Conservation (phyloP, 495 filamentous ascomycete species). For the Xylaria grammica region DNA sequence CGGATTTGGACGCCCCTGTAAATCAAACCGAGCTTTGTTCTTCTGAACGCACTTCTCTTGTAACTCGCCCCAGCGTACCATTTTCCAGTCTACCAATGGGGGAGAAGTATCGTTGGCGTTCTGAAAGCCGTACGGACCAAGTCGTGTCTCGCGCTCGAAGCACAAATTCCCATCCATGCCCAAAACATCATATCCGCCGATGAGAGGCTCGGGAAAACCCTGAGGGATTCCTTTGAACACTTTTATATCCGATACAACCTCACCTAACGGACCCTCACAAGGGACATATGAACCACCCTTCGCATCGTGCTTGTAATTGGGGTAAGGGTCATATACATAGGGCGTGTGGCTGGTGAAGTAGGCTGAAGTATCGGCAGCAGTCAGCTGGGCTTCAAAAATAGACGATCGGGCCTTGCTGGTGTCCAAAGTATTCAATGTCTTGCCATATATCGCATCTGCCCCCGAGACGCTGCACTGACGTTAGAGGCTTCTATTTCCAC, state of each 20-base stretch:
- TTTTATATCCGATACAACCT: constrained; percentile 39
- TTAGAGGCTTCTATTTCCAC: constrained; percentile 15
- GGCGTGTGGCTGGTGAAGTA: constrained; percentile 40
- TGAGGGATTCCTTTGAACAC: constrained; percentile 66
- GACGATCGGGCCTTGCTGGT: constrained; percentile 33
- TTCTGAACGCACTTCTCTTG: constrained; percentile 65
- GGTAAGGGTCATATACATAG: constrained; percentile 55
- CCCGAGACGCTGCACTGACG: constrained; percentile 30
- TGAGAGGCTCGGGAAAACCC: constrained; percentile 75
- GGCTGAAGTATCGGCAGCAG: constrained; percentile 21
- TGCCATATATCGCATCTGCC: constrained; percentile 51
- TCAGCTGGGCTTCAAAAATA: constrained; percentile 34
- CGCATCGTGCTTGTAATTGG: constrained; percentile 47
- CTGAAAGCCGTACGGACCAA: constrained; percentile 80
- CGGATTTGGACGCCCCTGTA: constrained; percentile 37
- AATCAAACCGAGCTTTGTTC: constrained; percentile 66
- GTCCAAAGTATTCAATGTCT: constrained; percentile 49
- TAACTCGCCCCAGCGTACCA: constrained; percentile 71
- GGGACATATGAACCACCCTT: constrained; percentile 37
- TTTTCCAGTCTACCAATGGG: constrained; percentile 64
- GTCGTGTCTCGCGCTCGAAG: constrained; percentile 86
- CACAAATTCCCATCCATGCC: constrained; percentile 81
- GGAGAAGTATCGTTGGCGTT: constrained; percentile 41
- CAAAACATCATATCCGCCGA: constrained; percentile 77
- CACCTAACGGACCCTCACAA: constrained; percentile 44